Percentiles rank a stretch among this genome's conserved stretches.
phyloP scores from a whole-genome alignment of 768 basidiomycete genomes.

The Hypholoma fasciculare region DNA sequence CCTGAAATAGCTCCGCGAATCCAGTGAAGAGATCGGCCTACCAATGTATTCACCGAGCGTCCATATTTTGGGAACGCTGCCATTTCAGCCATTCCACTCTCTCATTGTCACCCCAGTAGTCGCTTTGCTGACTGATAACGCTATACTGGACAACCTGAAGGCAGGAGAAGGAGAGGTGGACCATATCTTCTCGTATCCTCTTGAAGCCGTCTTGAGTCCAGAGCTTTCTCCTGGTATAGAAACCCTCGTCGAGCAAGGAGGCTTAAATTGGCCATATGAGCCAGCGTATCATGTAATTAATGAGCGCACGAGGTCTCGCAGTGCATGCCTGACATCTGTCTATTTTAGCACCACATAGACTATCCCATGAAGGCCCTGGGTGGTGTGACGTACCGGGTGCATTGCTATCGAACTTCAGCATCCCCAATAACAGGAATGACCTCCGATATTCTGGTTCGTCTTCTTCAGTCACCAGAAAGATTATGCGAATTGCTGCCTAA shows the following conservation, averaged over 20 bases:
- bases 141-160: conserved; percentile 47
- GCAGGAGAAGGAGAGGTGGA: conserved; percentile 69
- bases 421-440: conserved; percentile 83
- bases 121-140: conserved; percentile 55
- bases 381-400: conserved; percentile 62
- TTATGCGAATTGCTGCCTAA: background rate
- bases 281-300: conserved; percentile 61
- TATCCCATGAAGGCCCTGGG: conserved; percentile 41
- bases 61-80: conserved; percentile 59
- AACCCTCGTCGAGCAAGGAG: conserved; percentile 50
- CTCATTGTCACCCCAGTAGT: conserved; percentile 80
- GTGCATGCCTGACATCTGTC: background rate
- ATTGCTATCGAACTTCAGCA: conserved; percentile 69
- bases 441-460: conserved; percentile 68
- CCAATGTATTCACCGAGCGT: conserved; percentile 54
- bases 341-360: conserved; percentile 51
- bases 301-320: background rate
- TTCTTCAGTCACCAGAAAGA: background rate
- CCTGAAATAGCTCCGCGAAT: conserved; percentile 49
- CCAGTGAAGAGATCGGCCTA: conserved; percentile 76
- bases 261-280: conserved; percentile 72
- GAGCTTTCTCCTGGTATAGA: conserved; percentile 33
- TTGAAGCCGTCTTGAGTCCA: conserved; percentile 70
- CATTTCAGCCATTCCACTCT: conserved; percentile 58
- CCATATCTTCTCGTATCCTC: conserved; percentile 72